Percentiles rank a stretch among this genome's conserved stretches.
phyloP scores from a whole-genome alignment of 2,329 filamentous ascomycete genomes.

The Phyllosticta citrichinensis region DNA sequence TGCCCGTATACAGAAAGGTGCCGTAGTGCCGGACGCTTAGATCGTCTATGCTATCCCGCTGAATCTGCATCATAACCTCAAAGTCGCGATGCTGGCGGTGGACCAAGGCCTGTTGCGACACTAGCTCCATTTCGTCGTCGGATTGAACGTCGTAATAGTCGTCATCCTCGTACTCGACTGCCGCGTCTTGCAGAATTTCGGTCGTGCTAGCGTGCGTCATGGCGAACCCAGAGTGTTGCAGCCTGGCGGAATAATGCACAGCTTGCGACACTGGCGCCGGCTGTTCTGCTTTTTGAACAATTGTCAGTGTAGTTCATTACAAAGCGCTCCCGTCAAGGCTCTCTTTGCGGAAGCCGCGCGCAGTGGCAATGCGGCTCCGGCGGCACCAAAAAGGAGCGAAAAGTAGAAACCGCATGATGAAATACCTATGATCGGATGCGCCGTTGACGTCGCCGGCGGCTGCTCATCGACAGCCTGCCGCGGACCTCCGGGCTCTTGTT shows the following conservation, averaged over 20 bases:
- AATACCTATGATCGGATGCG: background rate
- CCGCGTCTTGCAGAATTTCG: conserved; percentile 25
- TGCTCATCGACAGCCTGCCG: background rate
- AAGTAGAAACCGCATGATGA: background rate
- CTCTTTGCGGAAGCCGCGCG: background rate
- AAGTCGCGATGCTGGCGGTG: conserved; percentile 19
- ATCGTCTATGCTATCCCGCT: conserved; percentile 26
- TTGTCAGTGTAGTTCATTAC: background rate
- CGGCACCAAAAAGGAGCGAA: background rate
- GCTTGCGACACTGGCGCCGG: background rate
- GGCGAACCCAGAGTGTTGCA: conserved; percentile 6
- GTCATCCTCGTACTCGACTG: conserved; percentile 37
- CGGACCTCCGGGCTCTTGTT: background rate
- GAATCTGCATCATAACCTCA: conserved; percentile 27
- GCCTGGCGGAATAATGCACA: background rate
- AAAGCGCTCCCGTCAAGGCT: background rate
- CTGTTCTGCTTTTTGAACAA: background rate
- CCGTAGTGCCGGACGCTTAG: conserved; percentile 33
- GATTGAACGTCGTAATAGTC: conserved; percentile 41
- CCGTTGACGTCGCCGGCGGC: background rate
- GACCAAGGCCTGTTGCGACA: conserved; percentile 2
- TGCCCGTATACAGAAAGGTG: conserved; percentile 37
- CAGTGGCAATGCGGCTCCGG: background rate
- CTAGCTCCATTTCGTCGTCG: conserved; percentile 33
- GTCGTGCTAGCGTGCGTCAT: conserved; percentile 15